A percentile compares a stretch with the other conserved stretches of the same genome.
These are phyloP conservation scores for Antitrichia curtipendula DNA, from an alignment of 225 moss, liverwort and hornwort genomes.

Conservation along the genomic window DNA sequence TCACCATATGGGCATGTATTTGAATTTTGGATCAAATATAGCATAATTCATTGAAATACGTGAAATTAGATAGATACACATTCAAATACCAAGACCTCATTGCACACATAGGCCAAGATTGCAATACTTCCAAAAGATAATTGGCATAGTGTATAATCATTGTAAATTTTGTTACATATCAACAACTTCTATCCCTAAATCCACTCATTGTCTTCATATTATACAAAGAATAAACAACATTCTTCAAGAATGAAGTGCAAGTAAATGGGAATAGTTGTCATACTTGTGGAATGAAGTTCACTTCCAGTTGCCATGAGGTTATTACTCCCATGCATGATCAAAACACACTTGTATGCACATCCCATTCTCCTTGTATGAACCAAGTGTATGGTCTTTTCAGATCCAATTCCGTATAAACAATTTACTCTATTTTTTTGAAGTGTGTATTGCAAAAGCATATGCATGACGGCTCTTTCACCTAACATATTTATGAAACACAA, in stretches of 20 bases:
- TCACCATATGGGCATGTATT: background rate
- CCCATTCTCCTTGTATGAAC: background rate
- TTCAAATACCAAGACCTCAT: no score
- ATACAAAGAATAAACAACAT: background rate
- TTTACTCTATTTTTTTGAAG: accelerated
- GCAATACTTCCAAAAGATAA: background rate
- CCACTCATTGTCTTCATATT: no score
- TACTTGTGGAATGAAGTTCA: no score
- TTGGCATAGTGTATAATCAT: no score
- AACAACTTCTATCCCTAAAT: background rate
- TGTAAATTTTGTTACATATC: no score
- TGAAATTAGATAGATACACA: background rate
- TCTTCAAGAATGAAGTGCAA: background rate
- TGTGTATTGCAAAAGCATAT: background rate
- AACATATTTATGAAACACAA: background rate
- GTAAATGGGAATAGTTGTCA: background rate
- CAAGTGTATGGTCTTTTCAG: background rate
- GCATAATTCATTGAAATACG: background rate
- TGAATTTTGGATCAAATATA: background rate
- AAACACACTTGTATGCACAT: background rate
- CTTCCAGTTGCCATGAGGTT: background rate
- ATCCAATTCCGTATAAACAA: accelerated
- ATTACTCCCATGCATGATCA: background rate
- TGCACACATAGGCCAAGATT: accelerated
- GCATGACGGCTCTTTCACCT: background rate